phyloP scores from a whole-genome alignment of 2,329 filamentous ascomycete genomes.

The Cordyceps tenuipes region DNA sequence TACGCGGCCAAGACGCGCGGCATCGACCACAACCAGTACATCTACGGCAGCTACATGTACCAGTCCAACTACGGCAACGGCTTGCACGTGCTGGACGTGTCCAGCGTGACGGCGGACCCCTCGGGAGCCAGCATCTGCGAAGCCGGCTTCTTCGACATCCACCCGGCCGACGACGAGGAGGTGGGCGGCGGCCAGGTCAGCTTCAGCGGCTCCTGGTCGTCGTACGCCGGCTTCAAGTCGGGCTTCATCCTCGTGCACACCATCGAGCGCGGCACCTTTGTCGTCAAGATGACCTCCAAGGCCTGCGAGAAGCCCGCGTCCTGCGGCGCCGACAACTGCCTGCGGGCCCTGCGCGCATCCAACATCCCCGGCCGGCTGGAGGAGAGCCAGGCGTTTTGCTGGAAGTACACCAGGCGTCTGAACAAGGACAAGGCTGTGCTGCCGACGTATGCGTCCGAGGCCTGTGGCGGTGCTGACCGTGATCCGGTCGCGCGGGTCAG shows the following conservation, averaged over 20 bases:
- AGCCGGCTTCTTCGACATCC: not conserved
- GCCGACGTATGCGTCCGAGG: not conserved
- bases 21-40: not conserved
- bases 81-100: not conserved
- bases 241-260: not conserved
- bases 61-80: not conserved
- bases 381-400: not conserved
- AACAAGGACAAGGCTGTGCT: not conserved
- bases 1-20: not conserved
- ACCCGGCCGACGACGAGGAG: not conserved
- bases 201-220: not conserved
- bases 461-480: not conserved
- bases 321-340: not conserved
- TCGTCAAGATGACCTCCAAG: not conserved
- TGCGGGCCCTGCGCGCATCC: not conserved
- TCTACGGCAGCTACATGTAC: not conserved
- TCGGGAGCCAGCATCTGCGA: not conserved
- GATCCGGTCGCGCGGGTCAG: not conserved
- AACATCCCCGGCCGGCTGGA: not conserved
- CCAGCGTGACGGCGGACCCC: not conserved
- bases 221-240: not conserved
- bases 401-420: not conserved
- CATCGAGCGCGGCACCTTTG: not conserved
- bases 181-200: not conserved
- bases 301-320: not conserved